These are phyloP conservation scores for Pythium sp. DNA, from an alignment of 352 stramenopile species.

Conservation along the genomic window DNA sequence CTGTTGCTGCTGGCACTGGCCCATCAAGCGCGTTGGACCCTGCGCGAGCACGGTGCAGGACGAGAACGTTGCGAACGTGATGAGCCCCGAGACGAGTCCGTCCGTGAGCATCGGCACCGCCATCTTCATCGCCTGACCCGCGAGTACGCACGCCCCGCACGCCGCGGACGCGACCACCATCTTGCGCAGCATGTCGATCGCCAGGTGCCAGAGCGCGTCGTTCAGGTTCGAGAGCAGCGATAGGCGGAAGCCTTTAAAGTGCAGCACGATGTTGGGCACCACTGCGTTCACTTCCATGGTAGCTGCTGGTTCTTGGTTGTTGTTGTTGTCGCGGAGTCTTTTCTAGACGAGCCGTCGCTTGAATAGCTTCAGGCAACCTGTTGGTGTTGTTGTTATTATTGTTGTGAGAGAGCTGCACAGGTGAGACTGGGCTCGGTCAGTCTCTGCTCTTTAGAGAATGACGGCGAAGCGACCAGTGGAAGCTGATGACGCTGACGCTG, in stretches of 20 bases:
- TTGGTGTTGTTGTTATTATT: not conserved
- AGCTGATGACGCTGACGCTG: not conserved
- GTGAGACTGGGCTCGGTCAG: not conserved
- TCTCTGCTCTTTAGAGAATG: not conserved
- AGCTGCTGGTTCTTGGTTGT: not conserved
- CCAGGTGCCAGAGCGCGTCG: conserved; percentile 22
- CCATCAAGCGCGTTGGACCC: conserved; percentile 16
- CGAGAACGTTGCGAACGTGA: conserved; percentile 55
- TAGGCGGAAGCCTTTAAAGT: conserved; percentile 54
- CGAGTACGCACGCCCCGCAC: conserved; percentile 15
- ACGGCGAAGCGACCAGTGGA: not conserved
- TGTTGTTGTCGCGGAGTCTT: not conserved
- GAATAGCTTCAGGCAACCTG: not conserved
- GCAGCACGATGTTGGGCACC: conserved; percentile 53
- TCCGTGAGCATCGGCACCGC: conserved; percentile 31
- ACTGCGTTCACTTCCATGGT: conserved; percentile 23
- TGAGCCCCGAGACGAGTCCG: conserved; percentile 32
- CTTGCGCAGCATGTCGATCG: conserved; percentile 23
- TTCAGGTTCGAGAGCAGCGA: conserved; percentile 25
- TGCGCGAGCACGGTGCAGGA: conserved; percentile 38
- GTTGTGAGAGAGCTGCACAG: not conserved
- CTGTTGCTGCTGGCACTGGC: conserved; percentile 8
- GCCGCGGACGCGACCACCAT: conserved; percentile 19
- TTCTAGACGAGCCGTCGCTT: conserved; percentile 16
- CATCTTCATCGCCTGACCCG: conserved; percentile 14